phyloP scores from a whole-genome alignment of 306 rosid species.

The Corylus avellana region DNA sequence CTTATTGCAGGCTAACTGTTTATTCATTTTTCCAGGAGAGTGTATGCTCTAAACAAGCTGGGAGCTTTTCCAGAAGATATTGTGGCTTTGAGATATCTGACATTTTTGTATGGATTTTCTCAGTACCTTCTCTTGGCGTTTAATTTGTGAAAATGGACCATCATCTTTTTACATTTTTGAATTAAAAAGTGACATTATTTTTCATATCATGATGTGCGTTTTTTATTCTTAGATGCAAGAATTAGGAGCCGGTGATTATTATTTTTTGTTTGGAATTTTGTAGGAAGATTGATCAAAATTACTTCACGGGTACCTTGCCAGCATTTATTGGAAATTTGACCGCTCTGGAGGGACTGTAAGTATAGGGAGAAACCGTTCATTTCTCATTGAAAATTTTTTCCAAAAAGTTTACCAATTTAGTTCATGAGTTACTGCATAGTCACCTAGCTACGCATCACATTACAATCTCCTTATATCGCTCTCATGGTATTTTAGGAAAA shows the following conservation, averaged over 20 bases:
- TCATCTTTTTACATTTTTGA: not conserved
- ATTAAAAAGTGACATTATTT: not conserved
- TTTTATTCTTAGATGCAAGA: not conserved
- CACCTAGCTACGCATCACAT: not conserved
- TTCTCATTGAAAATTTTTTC: not conserved
- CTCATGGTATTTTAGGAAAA: not conserved
- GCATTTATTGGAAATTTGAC: slow-evolving; percentile 27
- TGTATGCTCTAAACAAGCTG: not conserved
- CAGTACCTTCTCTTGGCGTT: not conserved
- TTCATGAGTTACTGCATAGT: not conserved
- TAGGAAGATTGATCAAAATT: slow-evolving; percentile 28
- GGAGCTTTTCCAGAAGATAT: slow-evolving; percentile 26
- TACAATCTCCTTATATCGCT: not conserved
- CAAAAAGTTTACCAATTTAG: not conserved
- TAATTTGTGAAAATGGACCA: not conserved
- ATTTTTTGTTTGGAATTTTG: not conserved
- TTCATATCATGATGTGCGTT: not conserved
- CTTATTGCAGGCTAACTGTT: not conserved
- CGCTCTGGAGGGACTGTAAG: slow-evolving; percentile 16
- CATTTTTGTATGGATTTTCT: slow-evolving; percentile 13
- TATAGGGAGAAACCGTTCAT: not conserved
- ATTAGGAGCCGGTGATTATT: too few species aligned
- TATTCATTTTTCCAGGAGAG: slow-evolving; percentile 25
- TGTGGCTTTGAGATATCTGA: slow-evolving; percentile 19
- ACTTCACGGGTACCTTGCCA: slow-evolving; percentile 28